Evolutionary conservation across 164 flowering plant genomes (phyloP).

Genomic region (Santalum album): DNA sequence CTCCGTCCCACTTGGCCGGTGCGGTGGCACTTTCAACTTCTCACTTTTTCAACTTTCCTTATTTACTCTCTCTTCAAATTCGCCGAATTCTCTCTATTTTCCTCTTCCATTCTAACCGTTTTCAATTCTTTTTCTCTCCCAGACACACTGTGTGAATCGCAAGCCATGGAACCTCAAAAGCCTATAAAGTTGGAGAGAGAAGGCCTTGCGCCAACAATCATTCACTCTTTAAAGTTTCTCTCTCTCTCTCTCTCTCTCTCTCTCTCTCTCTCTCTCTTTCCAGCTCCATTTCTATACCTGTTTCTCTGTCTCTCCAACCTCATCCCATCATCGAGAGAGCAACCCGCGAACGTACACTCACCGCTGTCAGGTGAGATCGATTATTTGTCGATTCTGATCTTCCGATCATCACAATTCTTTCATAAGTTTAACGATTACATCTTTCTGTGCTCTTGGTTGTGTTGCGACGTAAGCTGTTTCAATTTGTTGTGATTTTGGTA

Average conservation of each 20-base stretch:
- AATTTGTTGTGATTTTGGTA: background rate
- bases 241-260: background rate
- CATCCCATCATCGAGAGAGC: constrained; percentile 4
- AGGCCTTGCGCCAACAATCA: background rate
- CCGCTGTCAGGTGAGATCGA: background rate
- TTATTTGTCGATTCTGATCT: background rate
- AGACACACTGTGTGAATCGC: too few species aligned
- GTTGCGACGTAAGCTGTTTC: background rate
- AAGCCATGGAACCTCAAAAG: background rate
- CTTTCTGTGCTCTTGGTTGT: background rate
- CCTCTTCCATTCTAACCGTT: too few species aligned
- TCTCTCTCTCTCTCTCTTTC: constrained; percentile 4
- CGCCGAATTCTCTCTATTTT: too few species aligned
- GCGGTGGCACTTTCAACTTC: too few species aligned
- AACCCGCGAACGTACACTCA: constrained; percentile 11
- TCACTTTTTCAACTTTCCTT: too few species aligned
- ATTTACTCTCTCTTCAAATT: too few species aligned
- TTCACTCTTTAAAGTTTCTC: background rate
- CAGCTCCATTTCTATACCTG: too few species aligned
- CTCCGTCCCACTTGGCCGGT: too few species aligned
- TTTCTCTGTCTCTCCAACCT: background rate
- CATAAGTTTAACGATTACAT: background rate
- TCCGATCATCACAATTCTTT: background rate
- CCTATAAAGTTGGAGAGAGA: background rate
- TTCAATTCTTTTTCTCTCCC: too few species aligned